Evolutionary conservation across 2,329 filamentous ascomycete genomes (phyloP).

Genomic region (Calcarisporium arbuscula): DNA sequence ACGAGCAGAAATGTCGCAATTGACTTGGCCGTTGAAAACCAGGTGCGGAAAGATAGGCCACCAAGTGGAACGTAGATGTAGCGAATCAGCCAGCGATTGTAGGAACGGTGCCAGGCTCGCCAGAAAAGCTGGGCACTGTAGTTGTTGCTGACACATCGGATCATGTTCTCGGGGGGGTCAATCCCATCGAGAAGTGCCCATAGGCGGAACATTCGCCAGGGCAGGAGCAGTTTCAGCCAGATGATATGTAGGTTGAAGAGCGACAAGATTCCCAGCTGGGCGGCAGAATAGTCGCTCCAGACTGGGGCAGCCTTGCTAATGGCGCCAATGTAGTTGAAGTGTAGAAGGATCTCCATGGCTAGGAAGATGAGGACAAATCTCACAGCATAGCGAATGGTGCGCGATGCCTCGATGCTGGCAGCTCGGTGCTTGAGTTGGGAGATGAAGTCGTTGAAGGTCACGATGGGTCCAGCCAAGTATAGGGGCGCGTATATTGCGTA

Average conservation of each 20-base stretch:
- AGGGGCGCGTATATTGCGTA: constrained; percentile 89
- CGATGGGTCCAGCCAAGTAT: constrained; percentile 85
- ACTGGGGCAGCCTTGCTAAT: constrained; percentile 75
- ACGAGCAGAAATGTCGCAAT: constrained; percentile 74
- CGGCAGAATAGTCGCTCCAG: constrained; percentile 79
- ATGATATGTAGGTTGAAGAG: constrained; percentile 97
- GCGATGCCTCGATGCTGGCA: constrained; percentile 60
- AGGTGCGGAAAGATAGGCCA: constrained; percentile 50
- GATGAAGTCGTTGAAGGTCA: constrained; percentile 98
- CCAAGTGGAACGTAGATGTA: constrained; percentile 94
- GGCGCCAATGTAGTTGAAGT: constrained; percentile 89
- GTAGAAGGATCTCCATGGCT: constrained; percentile 84
- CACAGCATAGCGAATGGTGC: constrained; percentile 74
- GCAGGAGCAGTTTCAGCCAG: constrained; percentile 93
- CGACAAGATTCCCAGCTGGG: constrained; percentile 82
- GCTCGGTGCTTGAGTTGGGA: constrained; percentile 72
- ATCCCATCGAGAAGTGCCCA: constrained; percentile 88
- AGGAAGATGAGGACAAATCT: constrained; percentile 77
- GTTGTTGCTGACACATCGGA: constrained; percentile 92
- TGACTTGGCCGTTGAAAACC: constrained; percentile 45
- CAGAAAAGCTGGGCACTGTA: constrained; percentile 88
- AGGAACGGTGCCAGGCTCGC: constrained; percentile 92
- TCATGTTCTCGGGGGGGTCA: constrained; percentile 96
- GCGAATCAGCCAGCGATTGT: constrained; percentile 88
- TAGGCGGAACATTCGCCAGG: constrained; percentile 98